phyloP scores from a whole-genome alignment of 2,329 filamentous ascomycete species.

The Calonectria hongkongensis region DNA sequence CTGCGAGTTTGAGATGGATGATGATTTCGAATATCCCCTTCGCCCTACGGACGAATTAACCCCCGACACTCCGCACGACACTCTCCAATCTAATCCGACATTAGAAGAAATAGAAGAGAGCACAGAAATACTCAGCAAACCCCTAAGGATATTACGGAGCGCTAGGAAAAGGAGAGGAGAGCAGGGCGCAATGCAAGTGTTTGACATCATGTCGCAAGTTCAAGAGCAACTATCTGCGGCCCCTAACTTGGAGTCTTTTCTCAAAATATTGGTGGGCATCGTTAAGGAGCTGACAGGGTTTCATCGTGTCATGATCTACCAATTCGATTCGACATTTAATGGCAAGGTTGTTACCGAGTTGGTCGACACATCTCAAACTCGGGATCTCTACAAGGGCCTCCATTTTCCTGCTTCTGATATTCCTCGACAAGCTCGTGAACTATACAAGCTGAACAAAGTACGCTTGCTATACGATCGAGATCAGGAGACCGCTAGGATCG shows the following conservation, averaged over 20 bases:
- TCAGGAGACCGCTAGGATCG: conserved; percentile 84
- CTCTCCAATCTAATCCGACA: conserved; percentile 82
- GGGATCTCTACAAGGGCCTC: conserved; percentile 89
- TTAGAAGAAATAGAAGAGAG: conserved; percentile 84
- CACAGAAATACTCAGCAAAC: conserved; percentile 84
- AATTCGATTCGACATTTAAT: conserved; percentile 89
- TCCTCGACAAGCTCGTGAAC: conserved; percentile 88
- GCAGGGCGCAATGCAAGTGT: conserved; percentile 90
- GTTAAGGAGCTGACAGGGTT: conserved; percentile 94
- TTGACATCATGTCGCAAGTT: conserved; percentile 93
- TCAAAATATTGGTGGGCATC: conserved; percentile 89
- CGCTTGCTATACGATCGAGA: conserved; percentile 91
- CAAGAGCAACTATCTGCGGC: conserved; percentile 89
- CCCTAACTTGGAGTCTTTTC: conserved; percentile 80
- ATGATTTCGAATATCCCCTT: conserved; percentile 81
- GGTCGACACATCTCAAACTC: conserved; percentile 85
- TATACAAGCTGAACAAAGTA: conserved; percentile 94
- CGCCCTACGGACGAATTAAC: conserved; percentile 76
- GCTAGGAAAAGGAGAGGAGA: conserved; percentile 85
- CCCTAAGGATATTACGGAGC: conserved; percentile 84
- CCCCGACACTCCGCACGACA: conserved; percentile 82
- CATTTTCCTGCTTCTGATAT: conserved; percentile 94
- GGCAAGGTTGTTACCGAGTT: conserved; percentile 92
- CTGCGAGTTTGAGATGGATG: conserved; percentile 92
- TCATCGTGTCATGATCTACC: conserved; percentile 94